Evolutionary conservation across 768 basidiomycete species (phyloP).

Genomic region (Asterophora lycoperdoides): DNA sequence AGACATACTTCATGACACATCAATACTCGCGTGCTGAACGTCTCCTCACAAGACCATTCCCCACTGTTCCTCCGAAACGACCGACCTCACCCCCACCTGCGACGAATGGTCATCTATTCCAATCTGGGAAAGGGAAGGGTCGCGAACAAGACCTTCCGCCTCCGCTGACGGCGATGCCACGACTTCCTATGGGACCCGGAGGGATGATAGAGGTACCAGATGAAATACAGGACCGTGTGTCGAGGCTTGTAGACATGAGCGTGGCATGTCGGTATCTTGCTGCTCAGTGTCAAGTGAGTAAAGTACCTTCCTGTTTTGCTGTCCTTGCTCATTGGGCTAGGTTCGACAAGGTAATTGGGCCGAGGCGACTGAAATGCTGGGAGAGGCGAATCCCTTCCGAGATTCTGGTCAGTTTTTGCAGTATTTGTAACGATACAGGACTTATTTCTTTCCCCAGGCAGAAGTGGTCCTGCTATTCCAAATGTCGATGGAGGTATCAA

Average conservation of each 20-base stretch:
- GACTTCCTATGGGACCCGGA: constrained; percentile 68
- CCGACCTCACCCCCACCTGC: constrained; percentile 29
- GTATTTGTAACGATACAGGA: background rate
- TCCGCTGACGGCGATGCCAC: constrained; percentile 34
- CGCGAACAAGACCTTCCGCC: constrained; percentile 45
- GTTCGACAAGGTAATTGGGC: constrained; percentile 88
- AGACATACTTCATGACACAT: constrained; percentile 94
- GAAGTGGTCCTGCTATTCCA: constrained; percentile 66
- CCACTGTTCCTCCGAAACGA: constrained; percentile 43
- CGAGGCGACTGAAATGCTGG: constrained; percentile 89
- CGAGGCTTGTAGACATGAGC: constrained; percentile 87
- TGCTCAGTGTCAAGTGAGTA: constrained; percentile 83
- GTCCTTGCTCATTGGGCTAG: constrained; percentile 28
- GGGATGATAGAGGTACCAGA: constrained; percentile 69
- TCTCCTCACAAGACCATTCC: constrained; percentile 84
- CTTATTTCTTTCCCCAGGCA: constrained; percentile 31
- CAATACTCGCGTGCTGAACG: constrained; percentile 94
- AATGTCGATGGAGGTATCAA: constrained; percentile 94
- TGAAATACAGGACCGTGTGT: constrained; percentile 59
- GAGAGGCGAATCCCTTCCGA: constrained; percentile 86
- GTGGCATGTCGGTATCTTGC: constrained; percentile 95
- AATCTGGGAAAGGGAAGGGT: constrained; percentile 55
- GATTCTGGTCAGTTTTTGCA: constrained; percentile 47
- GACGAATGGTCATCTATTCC: constrained; percentile 38
- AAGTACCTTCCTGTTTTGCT: constrained; percentile 1